Evolutionary conservation across 108 stramenopile genomes (phyloP).

Genomic region (Skeletonema marinoi): DNA sequence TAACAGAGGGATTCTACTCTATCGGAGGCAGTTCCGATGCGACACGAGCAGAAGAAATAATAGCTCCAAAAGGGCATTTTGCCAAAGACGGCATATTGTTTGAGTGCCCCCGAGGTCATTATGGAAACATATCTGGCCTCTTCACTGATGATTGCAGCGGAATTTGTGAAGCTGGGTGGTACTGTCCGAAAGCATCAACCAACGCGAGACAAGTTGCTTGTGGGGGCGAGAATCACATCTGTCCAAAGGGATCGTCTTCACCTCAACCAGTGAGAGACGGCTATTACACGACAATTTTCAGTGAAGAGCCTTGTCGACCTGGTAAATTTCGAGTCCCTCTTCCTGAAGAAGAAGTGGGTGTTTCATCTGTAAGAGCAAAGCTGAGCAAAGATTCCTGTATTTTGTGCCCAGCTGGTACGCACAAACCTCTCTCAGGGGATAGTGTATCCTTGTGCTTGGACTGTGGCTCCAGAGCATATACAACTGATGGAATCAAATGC

Average conservation of each 20-base stretch:
- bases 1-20: slow-evolving; percentile 26
- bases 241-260: slow-evolving; percentile 28
- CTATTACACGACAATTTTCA: slow-evolving; percentile 25
- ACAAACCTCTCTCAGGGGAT: slow-evolving; percentile 28
- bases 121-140: slow-evolving; percentile 22
- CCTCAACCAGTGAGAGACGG: slow-evolving; percentile 26
- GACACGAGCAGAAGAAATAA: slow-evolving; percentile 11
- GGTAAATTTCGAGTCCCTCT: slow-evolving; percentile 23
- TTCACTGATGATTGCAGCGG: slow-evolving; percentile 28
- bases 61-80: slow-evolving; percentile 27
- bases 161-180: slow-evolving; percentile 25
- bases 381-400: slow-evolving; percentile 14
- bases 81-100: slow-evolving; percentile 24
- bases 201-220: slow-evolving; percentile 32
- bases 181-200: slow-evolving; percentile 21
- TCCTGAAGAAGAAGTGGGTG: neutral
- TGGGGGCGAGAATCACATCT: slow-evolving; percentile 24
- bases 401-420: slow-evolving; percentile 27
- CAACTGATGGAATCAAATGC: slow-evolving; percentile 24
- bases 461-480: slow-evolving; percentile 37
- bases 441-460: slow-evolving; percentile 12
- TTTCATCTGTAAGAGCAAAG: slow-evolving; percentile 14
- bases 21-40: slow-evolving; percentile 14
- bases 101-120: slow-evolving; percentile 36
- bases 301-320: slow-evolving; percentile 36